Conservation (phyloP, 495 filamentous ascomycete genomes). For the Neurospora sp. region DNA sequence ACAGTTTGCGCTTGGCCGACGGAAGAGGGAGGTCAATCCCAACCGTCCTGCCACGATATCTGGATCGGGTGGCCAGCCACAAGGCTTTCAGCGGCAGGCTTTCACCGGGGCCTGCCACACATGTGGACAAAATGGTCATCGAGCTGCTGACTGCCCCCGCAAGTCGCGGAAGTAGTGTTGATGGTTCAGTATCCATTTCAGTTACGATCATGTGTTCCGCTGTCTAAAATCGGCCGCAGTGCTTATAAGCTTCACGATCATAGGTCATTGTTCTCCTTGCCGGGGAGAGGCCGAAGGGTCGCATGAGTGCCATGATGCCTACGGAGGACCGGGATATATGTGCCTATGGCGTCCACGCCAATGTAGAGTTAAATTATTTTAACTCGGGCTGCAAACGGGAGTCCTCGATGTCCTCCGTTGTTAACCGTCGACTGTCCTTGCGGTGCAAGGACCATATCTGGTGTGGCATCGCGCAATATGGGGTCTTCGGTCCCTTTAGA, state of each 20-base stretch:
- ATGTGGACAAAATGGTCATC: slow-evolving; percentile 20
- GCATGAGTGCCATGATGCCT: background rate
- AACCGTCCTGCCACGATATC: slow-evolving; percentile 44
- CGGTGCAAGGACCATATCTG: background rate
- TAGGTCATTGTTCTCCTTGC: background rate
- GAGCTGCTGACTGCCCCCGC: slow-evolving; percentile 19
- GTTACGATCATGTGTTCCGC: background rate
- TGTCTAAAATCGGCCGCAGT: background rate
- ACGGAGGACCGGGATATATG: background rate
- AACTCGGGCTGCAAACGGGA: background rate
- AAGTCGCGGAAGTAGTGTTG: slow-evolving; percentile 10
- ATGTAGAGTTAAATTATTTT: background rate
- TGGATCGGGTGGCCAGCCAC: slow-evolving; percentile 14
- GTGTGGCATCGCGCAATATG: background rate
- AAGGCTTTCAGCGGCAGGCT: slow-evolving; percentile 5
- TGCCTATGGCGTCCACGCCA: background rate
- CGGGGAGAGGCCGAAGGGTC: background rate
- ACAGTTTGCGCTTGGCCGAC: slow-evolving; percentile 38
- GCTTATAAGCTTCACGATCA: background rate
- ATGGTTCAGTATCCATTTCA: background rate
- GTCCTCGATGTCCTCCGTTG: background rate
- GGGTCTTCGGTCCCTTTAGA: background rate
- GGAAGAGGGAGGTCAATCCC: slow-evolving; percentile 49
- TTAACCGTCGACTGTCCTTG: background rate
- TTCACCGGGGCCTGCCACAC: slow-evolving; percentile 13